Conservation (phyloP, 2,329 filamentous ascomycete species). For the Leptodontidium sp. region DNA sequence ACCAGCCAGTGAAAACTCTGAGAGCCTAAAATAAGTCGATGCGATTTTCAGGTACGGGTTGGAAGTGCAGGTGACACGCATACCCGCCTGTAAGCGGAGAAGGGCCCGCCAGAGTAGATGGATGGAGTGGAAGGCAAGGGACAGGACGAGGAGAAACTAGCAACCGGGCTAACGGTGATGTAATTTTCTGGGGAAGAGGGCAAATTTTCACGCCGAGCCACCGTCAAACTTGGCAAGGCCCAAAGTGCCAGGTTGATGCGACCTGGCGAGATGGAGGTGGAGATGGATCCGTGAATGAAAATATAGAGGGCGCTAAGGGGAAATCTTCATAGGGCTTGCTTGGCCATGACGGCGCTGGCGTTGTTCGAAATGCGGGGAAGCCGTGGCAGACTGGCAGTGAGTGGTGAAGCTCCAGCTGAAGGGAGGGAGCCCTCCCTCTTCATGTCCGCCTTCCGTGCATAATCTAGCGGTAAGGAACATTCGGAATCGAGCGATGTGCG, state of each 20-base stretch:
- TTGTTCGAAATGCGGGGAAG: slow-evolving; percentile 14
- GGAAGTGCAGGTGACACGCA: slow-evolving; percentile 19
- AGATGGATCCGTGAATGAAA: background rate
- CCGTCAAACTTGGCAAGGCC: background rate
- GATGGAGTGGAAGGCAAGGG: background rate
- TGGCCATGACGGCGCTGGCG: background rate
- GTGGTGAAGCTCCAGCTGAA: background rate
- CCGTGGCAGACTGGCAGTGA: background rate
- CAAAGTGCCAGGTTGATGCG: background rate
- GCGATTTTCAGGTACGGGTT: slow-evolving; percentile 34
- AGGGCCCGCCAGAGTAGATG: background rate
- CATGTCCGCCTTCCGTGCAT: slow-evolving; percentile 7
- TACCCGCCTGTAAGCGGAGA: slow-evolving; percentile 17
- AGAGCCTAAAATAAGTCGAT: slow-evolving; percentile 16
- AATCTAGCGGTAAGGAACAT: slow-evolving; percentile 12
- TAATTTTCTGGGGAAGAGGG: slow-evolving; percentile 15
- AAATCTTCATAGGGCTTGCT: slow-evolving; percentile 13
- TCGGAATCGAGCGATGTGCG: background rate
- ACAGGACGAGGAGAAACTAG: slow-evolving; percentile 15
- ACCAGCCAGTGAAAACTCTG: slow-evolving; percentile 33
- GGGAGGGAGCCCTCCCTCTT: background rate
- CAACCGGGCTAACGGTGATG: slow-evolving; percentile 18
- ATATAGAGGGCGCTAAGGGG: slow-evolving; percentile 1
- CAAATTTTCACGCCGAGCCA: slow-evolving; percentile 9
- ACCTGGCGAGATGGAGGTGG: background rate